Conservation (phyloP, 345 rosid genomes). For the Pistacia integerrima region DNA sequence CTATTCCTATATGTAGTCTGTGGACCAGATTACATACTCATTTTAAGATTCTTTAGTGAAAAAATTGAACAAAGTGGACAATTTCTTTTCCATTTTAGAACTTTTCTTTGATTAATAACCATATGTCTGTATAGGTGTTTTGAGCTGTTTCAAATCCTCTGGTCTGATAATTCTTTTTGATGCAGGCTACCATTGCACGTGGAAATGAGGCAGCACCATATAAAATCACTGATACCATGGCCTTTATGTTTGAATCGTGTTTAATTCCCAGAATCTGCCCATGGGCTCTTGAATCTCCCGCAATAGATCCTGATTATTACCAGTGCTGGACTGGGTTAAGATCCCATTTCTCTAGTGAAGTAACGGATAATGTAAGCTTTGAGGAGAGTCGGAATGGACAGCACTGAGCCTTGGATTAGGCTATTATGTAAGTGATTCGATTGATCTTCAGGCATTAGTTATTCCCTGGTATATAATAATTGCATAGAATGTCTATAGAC, state of each 20-base stretch:
- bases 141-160: not conserved
- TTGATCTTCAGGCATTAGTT: not conserved
- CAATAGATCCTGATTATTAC: constrained; percentile 71
- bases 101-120: not conserved
- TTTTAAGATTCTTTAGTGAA: not conserved
- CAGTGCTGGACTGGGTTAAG: constrained; percentile 93
- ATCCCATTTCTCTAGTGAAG: constrained; percentile 68
- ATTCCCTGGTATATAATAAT: not conserved
- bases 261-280: constrained; percentile 83
- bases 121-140: not conserved
- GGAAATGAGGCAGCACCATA: constrained; percentile 68
- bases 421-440: not conserved
- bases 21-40: not conserved
- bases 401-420: not conserved
- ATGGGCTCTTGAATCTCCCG: constrained; percentile 84
- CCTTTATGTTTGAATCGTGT: constrained; percentile 94
- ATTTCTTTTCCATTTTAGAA: not conserved
- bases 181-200: constrained; percentile 63
- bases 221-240: constrained; percentile 77
- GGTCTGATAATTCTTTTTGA: constrained; percentile 4
- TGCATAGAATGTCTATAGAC: not conserved
- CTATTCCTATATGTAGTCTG: not conserved
- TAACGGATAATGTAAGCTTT: not conserved
- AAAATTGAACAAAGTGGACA: not conserved
- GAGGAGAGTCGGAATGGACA: constrained; percentile 15